Base-by-base conservation (phyloP, 176 grass and related monocot genomes). In the Ananas comosus region DNA sequence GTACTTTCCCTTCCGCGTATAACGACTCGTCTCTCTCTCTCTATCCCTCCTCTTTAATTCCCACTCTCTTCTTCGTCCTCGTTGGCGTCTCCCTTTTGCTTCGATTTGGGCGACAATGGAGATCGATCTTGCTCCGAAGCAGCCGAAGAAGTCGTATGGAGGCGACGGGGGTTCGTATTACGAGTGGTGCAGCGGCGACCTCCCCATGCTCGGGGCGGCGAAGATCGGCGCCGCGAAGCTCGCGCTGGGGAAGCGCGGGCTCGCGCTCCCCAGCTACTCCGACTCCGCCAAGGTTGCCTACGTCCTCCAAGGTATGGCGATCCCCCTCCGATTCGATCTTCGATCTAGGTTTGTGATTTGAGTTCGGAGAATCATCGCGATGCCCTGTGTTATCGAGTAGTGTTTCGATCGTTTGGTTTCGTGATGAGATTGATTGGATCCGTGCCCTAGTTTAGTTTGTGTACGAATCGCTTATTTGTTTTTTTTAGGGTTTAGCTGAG, bases 211-310 rank as follows among this genome's bases (percentile, higher is more conserved):
- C 71, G 74, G 50, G 16, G n/a, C 74, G 49, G 89, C 94, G 71
- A 72, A 53, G 76, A 97, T 97, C 66, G 89, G 94, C 23, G 89
- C 82, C 7, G 82, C 89, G 16, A 97, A 92, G 86, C 89, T 97
- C 82, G 28, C 59, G 0, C 75, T 97, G 74, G 59, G 69, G 71
- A 75, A 76, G 66, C 71, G 51, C 9, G 89, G 94, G 3, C 49
- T 97, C 64, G 74, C 94, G 9, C 78, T 91, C 14, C 94, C 94
- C 12, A 83, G 68, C 79, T 97, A 92, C 77, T 92, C 88, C 18
- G 89, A 97, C 82, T 97, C 89, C 71, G 84, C 86, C 51, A 97
- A 97, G 71, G 94, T 97, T 23, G 89, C 89, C 14, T 92, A 97
- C 70, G 86, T 92, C 2, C 89, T 97, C 65, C 81, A 85, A 75